Conservation (phyloP, 2,329 filamentous ascomycete genomes). For the Metarhizium sp. region DNA sequence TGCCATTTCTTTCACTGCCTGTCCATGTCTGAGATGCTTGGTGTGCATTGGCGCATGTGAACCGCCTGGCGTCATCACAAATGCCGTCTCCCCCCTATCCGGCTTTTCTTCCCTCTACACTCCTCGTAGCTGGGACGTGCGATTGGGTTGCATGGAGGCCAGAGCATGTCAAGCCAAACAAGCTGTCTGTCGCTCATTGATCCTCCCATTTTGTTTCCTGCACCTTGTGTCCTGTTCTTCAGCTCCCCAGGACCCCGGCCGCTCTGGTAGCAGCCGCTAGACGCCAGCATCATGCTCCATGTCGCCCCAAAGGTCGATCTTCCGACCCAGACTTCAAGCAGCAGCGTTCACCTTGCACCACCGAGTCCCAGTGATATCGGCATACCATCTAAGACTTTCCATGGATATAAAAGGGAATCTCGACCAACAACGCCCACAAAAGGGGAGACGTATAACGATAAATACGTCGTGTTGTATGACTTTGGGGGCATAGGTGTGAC, state of each 20-base stretch:
- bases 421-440: neutral
- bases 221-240: neutral
- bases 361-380: neutral
- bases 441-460: conserved; percentile 4
- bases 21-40: too few species aligned
- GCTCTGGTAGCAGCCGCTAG: neutral
- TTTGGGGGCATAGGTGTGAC: conserved; percentile 22
- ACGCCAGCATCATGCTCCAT: too few species aligned
- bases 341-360: neutral
- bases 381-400: neutral
- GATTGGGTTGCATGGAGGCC: too few species aligned
- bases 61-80: too few species aligned
- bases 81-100: too few species aligned
- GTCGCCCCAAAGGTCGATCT: neutral
- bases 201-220: too few species aligned
- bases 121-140: too few species aligned
- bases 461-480: conserved; percentile 31
- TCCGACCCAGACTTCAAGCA: neutral
- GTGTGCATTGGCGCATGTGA: too few species aligned
- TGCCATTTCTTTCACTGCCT: too few species aligned
- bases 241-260: neutral
- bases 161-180: too few species aligned
- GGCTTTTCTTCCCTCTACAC: too few species aligned
- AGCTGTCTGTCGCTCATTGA: too few species aligned
- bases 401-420: neutral